phyloP scores from a whole-genome alignment of 1,139 yeast genomes.

The Yamadazyma dendronema region DNA sequence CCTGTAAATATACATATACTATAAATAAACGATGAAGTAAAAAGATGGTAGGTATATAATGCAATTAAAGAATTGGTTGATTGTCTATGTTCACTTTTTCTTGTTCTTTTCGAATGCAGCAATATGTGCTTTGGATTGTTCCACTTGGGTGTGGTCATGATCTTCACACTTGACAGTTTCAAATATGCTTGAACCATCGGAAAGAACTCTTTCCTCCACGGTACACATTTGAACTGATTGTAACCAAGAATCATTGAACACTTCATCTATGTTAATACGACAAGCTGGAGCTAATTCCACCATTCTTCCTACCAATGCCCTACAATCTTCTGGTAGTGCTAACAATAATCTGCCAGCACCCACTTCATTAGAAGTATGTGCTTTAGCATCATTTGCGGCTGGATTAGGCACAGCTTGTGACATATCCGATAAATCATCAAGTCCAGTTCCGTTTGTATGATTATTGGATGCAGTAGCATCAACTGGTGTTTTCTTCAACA shows the following conservation, averaged over 20 bases:
- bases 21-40: background rate
- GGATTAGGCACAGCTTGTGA: slow-evolving; percentile 26
- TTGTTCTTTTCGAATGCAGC: slow-evolving; percentile 85
- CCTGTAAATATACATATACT: slow-evolving; percentile 7
- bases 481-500: slow-evolving; percentile 38
- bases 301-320: slow-evolving; percentile 67
- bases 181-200: slow-evolving; percentile 33
- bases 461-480: slow-evolving; percentile 11
- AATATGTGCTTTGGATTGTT: slow-evolving; percentile 92
- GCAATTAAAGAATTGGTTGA: background rate
- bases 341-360: slow-evolving; percentile 70
- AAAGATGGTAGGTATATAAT: background rate
- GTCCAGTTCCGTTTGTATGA: slow-evolving; percentile 13
- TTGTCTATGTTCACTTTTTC: slow-evolving; percentile 41
- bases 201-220: slow-evolving; percentile 40
- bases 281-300: slow-evolving; percentile 83
- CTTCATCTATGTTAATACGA: slow-evolving; percentile 80
- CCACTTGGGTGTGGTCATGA: slow-evolving; percentile 85
- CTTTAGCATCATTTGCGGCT: slow-evolving; percentile 17
- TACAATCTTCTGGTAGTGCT: slow-evolving; percentile 69
- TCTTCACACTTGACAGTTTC: slow-evolving; percentile 44
- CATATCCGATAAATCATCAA: slow-evolving; percentile 29
- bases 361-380: slow-evolving; percentile 57
- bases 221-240: slow-evolving; percentile 63
- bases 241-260: slow-evolving; percentile 80